These are phyloP conservation scores for Scopulariopsis brevicaulis DNA, from an alignment of 2,329 filamentous ascomycete genomes.

Conservation along the genomic window DNA sequence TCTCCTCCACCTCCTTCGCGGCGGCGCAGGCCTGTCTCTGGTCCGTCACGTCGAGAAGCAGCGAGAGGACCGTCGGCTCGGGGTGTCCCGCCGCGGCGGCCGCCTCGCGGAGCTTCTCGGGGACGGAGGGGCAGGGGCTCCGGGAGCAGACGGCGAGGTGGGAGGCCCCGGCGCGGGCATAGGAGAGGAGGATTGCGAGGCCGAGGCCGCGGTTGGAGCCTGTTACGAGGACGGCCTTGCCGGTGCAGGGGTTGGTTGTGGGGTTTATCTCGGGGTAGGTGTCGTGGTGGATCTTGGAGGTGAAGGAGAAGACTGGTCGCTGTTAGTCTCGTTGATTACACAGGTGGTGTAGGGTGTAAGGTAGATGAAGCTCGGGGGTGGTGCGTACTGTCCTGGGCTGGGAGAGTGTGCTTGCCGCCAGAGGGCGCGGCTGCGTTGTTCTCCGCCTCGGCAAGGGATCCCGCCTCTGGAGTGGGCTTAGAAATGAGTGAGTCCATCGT, in stretches of 20 bases:
- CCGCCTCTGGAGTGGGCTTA: not conserved
- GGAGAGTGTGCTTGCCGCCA: not conserved
- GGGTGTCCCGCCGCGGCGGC: slow-evolving; percentile 16
- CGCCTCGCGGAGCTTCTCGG: slow-evolving; percentile 19
- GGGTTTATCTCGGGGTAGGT: slow-evolving; percentile 42
- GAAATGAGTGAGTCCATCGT: not conserved
- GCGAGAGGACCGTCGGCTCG: slow-evolving; percentile 21
- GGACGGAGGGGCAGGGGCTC: slow-evolving; percentile 20
- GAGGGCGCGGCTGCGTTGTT: not conserved
- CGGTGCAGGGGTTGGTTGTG: slow-evolving; percentile 20
- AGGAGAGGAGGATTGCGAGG: slow-evolving; percentile 39
- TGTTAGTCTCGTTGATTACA: not conserved
- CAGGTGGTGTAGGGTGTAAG: not conserved
- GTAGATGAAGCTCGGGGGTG: not conserved
- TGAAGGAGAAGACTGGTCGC: slow-evolving; percentile 12
- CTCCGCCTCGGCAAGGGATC: not conserved
- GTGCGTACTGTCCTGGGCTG: not conserved
- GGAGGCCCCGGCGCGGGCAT: slow-evolving; percentile 38
- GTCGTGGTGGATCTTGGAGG: slow-evolving; percentile 25
- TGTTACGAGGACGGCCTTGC: slow-evolving; percentile 34
- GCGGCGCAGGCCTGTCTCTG: slow-evolving; percentile 18
- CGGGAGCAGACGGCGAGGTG: slow-evolving; percentile 42
- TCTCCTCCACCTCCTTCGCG: slow-evolving; percentile 11
- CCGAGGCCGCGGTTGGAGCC: slow-evolving; percentile 45
- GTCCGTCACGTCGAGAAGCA: slow-evolving; percentile 26